Percentiles rank a stretch among this genome's conserved stretches.
phyloP scores from a whole-genome alignment of 331 rosid species.

The Malus hybrid region DNA sequence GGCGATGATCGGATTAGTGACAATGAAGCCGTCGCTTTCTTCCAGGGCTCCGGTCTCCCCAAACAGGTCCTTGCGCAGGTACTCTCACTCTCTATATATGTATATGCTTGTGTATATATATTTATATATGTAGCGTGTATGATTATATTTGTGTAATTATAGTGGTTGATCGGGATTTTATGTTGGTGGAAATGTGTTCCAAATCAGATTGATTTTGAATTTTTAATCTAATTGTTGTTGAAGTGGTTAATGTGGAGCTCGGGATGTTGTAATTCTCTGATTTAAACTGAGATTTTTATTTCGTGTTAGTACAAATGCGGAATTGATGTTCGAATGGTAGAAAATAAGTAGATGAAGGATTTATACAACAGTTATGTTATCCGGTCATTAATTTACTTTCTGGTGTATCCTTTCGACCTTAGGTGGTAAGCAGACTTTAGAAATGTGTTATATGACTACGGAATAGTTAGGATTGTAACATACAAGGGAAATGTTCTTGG shows the following conservation, averaged over 20 bases:
- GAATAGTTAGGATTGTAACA: no score
- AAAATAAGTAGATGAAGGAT: no score
- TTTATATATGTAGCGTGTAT: neutral
- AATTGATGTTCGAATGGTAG: no score
- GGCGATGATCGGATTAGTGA: constrained; percentile 96
- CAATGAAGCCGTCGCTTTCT: constrained; percentile 82
- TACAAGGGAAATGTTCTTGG: neutral
- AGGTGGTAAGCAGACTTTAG: no score
- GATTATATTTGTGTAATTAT: neutral
- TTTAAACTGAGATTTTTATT: neutral
- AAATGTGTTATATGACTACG: no score
- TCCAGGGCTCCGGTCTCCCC: constrained; percentile 89
- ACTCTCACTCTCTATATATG: no score
- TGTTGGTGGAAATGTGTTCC: neutral
- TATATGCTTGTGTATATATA: no score
- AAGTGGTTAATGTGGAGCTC: constrained; percentile 3
- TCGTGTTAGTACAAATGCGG: neutral
- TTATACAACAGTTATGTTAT: no score
- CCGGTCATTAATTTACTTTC: no score
- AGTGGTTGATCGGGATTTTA: constrained; percentile 3
- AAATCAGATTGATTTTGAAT: neutral
- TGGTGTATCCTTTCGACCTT: no score
- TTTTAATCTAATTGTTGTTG: no score
- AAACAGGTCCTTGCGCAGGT: no score
- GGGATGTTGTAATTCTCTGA: neutral